These are phyloP conservation scores for Alternaria atra DNA, from an alignment of 2,329 filamentous ascomycete species.

Conservation along the genomic window DNA sequence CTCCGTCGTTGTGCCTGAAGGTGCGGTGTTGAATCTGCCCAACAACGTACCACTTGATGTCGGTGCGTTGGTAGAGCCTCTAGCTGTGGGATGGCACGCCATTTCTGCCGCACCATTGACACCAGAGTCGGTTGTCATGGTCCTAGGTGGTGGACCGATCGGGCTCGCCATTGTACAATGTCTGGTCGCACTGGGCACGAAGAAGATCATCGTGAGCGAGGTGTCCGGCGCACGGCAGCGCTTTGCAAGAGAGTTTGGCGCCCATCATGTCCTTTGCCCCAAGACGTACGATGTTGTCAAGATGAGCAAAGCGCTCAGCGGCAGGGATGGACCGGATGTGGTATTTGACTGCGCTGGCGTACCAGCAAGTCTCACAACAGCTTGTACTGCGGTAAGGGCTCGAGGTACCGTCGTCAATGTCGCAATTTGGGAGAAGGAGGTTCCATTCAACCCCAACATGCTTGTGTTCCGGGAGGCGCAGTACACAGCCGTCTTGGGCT, in stretches of 20 bases:
- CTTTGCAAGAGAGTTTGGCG: constrained; percentile 65
- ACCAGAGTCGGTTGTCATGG: constrained; percentile 59
- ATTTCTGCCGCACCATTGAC: constrained; percentile 61
- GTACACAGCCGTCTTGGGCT: constrained; percentile 61
- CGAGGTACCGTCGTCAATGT: constrained; percentile 70
- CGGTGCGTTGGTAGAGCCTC: constrained; percentile 68
- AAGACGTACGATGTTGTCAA: constrained; percentile 60
- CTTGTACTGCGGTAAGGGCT: constrained; percentile 60
- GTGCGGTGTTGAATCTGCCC: constrained; percentile 61
- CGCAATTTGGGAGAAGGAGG: constrained; percentile 69
- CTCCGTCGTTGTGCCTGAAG: constrained; percentile 61
- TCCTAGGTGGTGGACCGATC: constrained; percentile 71
- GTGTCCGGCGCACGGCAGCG: constrained; percentile 60
- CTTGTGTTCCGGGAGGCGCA: constrained; percentile 63
- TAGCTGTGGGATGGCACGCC: constrained; percentile 72
- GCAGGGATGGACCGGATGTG: constrained; percentile 63
- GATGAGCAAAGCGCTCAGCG: constrained; percentile 58
- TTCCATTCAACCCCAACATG: constrained; percentile 64
- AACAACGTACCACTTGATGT: constrained; percentile 62
- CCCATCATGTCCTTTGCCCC: constrained; percentile 64
- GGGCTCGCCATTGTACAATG: constrained; percentile 68
- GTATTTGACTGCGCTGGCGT: constrained; percentile 71
- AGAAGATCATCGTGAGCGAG: constrained; percentile 67
- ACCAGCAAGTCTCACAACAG: constrained; percentile 53
- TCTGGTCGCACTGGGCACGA: constrained; percentile 63